phyloP scores from a whole-genome alignment of 1,139 yeast species.

The Schwanniomyces etchellsii region DNA sequence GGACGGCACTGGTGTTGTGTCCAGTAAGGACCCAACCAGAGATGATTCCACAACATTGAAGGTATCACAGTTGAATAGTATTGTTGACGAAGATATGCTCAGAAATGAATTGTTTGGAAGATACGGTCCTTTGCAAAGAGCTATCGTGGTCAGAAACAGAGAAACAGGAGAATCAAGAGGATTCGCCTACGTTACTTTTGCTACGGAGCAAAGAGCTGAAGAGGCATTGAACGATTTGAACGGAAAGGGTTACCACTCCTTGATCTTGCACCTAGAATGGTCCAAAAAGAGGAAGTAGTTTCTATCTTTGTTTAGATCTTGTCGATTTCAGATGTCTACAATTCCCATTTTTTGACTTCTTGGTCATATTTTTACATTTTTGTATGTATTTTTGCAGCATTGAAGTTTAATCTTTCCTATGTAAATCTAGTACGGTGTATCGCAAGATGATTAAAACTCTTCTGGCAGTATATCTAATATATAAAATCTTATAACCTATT shows the following conservation, averaged over 20 bases:
- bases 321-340: background rate
- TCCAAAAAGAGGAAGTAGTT: conserved; percentile 32
- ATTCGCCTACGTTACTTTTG: conserved; percentile 91
- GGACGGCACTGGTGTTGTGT: conserved; percentile 48
- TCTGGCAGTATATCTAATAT: too few species aligned
- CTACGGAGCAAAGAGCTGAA: conserved; percentile 65
- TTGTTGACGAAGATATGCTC: conserved; percentile 78
- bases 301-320: background rate
- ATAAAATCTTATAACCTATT: too few species aligned
- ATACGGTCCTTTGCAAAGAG: conserved; percentile 74
- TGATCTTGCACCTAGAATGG: conserved; percentile 80
- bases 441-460: too few species aligned
- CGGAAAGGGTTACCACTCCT: conserved; percentile 89
- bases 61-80: conserved; percentile 85
- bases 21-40: conserved; percentile 39
- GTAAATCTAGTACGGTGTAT: background rate
- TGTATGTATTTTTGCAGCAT: conserved; percentile 4
- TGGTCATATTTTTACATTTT: conserved; percentile 1
- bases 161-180: conserved; percentile 96
- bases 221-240: conserved; percentile 71
- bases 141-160: conserved; percentile 82
- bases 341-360: background rate
- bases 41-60: conserved; percentile 88
- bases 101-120: conserved; percentile 66
- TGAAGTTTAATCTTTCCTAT: background rate